phyloP scores from a whole-genome alignment of 208 protist species.

The Trypanosomatidae sp. region DNA sequence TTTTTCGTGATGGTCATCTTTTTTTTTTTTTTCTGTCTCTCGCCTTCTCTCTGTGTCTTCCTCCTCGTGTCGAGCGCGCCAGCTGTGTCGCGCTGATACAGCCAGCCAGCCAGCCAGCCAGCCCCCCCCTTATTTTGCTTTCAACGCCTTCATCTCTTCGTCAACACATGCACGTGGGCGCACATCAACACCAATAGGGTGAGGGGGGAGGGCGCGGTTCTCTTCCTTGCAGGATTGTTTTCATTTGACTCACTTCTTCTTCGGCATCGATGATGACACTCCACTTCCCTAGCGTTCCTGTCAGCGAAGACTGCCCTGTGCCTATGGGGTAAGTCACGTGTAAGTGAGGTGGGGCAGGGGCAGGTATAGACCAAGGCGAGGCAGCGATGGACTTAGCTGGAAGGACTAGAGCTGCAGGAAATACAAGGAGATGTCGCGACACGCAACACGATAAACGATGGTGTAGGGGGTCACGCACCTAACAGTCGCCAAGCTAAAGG shows the following conservation, averaged over 20 bases:
- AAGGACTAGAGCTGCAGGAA: background rate
- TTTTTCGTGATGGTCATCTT: background rate
- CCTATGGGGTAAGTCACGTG: background rate
- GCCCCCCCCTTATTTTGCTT: background rate
- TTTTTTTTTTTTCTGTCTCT: conserved; percentile 1
- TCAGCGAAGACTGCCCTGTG: background rate
- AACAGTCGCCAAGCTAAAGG: background rate
- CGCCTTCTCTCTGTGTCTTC: background rate
- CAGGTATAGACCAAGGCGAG: background rate
- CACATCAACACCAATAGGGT: background rate
- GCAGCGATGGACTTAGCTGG: background rate
- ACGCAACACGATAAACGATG: background rate
- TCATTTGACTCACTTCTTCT: background rate
- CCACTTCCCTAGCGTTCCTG: background rate
- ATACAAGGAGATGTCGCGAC: background rate
- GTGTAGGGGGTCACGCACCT: background rate
- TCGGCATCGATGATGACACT: background rate
- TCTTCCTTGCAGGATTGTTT: background rate
- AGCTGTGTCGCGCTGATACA: background rate
- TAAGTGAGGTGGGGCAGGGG: background rate
- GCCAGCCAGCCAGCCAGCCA: background rate
- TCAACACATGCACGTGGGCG: background rate
- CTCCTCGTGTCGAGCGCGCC: background rate
- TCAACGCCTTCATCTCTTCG: background rate
- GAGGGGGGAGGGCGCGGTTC: too few species aligned